Base-by-base conservation (phyloP, 768 basidiomycete species). In the Pisolithus orientalis region DNA sequence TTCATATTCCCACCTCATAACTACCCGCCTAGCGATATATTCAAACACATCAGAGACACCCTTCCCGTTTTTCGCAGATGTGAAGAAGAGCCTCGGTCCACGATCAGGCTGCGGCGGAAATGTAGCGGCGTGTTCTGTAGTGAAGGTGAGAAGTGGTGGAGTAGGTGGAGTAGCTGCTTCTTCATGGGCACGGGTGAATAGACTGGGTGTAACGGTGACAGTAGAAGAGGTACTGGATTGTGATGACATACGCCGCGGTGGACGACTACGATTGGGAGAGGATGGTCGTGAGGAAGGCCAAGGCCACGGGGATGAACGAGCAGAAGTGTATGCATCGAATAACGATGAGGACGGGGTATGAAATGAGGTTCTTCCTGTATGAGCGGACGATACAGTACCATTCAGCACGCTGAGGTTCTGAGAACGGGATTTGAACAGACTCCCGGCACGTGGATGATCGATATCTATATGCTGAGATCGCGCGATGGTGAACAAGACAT, bases 331-430 rank as follows among this genome's bases (percentile, higher is more conserved):
- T 3, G 63, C 57, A 62, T 88, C 83, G 57, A 80, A 85, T 40
- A 88, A 55, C n/a, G 87, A 89, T 0, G 89, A 90, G 0, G 84
- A 80, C 6, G 90, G 87, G 0, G 90, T 91, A 65, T 89, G 85
- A 66, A 85, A 91, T 39, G 82, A 73, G 1, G 84, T 81, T 3
- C 80, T 62, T 2, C 76, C 75, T 0, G 84, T 83, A 47, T 75
- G 77, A 6, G 78, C 75, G 21, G 82, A 83, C 37, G 78, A 74
- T 55, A 83, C 65, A 1, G 84, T 85, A 31, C 80, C 77, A 17
- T 71, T 63, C 52, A 67, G 58, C 48, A 66, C 61, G 9, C 76
- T 72, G 52, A 75, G 71, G 29, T 73, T 72, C 49, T 72, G 74
- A 6, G 82, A 80, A 51, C 72, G 72, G 4, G 75, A 74, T 52